Base-by-base conservation (phyloP, 257 asterid species). In the Solanum sitiens region DNA sequence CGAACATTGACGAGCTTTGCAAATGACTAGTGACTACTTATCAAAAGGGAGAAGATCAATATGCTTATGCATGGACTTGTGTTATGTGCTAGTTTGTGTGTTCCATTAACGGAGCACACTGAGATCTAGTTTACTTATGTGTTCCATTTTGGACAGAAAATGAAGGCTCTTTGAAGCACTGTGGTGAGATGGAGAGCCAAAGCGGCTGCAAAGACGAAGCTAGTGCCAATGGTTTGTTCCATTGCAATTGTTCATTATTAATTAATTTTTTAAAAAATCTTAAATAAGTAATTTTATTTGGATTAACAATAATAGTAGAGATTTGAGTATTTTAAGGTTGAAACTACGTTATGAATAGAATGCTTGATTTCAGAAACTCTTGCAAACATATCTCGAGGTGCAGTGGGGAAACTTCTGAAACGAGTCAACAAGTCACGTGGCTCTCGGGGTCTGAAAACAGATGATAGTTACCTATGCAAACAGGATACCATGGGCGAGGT, bases 391-490 rank as follows among this genome's bases (percentile, higher is more conserved):
- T 96, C 99, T 12, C 91, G 94, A 87, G 93, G 88, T 90, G 95
- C 93, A 16, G 97, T 94, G 76, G 94, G 95, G 20, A 93, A 93
- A 83, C 96, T 92, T 84, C 79, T 94, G 91, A 93, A 91, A 86
- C 93, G 97, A 87, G 94, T 91, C 76, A 94, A 94, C 87, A 72
- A 89, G 77, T 89, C 77, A 32, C 47, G 86, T 5, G 67, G 89
- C 25, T 89, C 89, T 12, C 93, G 89, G 87, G 93, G 94, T 86
- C 90, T 89, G 87, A 88, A 90, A 50, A 90, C 90, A 86, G 98
- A 94, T 89, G 92, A 86, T 65, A 88, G 90, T 89, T 94, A 94
- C 91, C 87, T 94, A 88, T 87, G 85, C n/a, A 94, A 87, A 40
- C 86, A 89, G 86, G 94, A 93, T 87, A 75, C 91, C 21, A 85